Conservation (phyloP, 2,329 filamentous ascomycete genomes). For the Davidsoniella neocaledoniae region DNA sequence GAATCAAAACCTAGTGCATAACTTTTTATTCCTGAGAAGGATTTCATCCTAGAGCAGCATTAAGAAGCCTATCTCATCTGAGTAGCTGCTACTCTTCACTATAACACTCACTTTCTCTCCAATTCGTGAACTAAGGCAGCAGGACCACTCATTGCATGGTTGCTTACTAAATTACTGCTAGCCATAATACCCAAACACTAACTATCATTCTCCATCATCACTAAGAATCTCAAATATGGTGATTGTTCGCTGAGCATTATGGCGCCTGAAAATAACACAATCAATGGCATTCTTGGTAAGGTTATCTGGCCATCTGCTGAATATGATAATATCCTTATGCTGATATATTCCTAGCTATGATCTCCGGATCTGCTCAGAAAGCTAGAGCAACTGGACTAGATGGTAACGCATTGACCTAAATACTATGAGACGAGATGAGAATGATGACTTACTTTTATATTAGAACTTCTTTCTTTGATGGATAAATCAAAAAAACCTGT, state of each 20-base stretch:
- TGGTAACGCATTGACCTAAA: slow-evolving; percentile 18
- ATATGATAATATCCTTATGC: neutral
- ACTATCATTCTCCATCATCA: too few relatives aligned
- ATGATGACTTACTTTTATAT: neutral
- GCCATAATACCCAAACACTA: too few relatives aligned
- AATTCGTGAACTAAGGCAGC: too few relatives aligned
- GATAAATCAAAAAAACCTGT: slow-evolving; percentile 24
- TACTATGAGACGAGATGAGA: neutral
- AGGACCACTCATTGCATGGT: too few relatives aligned
- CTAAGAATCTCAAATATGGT: too few relatives aligned
- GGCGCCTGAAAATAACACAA: slow-evolving; percentile 20
- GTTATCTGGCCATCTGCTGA: neutral
- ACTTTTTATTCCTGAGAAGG: neutral
- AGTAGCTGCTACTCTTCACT: too few relatives aligned
- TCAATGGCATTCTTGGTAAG: slow-evolving; percentile 22
- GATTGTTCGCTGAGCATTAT: slow-evolving; percentile 14
- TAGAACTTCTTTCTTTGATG: slow-evolving; percentile 24
- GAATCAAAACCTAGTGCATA: neutral
- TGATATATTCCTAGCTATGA: neutral
- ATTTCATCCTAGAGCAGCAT: neutral
- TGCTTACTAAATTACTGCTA: too few relatives aligned
- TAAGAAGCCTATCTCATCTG: neutral
- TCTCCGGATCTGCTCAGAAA: slow-evolving; percentile 17
- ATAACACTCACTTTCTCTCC: too few relatives aligned
- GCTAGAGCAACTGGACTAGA: slow-evolving; percentile 26